Percentiles rank a stretch among this genome's conserved stretches.
phyloP scores from a whole-genome alignment of 2,329 filamentous ascomycete species.

The Colletotrichum spinosum region DNA sequence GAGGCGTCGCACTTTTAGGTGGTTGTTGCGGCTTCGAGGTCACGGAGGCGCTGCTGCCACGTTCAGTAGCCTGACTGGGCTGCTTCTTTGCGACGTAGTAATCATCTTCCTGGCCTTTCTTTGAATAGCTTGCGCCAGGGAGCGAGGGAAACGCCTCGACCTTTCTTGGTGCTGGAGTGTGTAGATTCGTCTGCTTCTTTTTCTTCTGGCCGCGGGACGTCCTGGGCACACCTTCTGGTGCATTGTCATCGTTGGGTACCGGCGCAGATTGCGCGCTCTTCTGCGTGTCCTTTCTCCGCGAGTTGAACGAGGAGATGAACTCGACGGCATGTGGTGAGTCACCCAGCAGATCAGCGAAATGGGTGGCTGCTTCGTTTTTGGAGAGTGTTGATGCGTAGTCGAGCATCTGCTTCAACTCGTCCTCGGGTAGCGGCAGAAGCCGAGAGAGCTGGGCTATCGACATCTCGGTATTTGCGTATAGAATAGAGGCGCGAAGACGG shows the following conservation, averaged over 20 bases:
- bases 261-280: constrained; percentile 44
- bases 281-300: constrained; percentile 60
- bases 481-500: too few relatives aligned
- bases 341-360: constrained; percentile 89
- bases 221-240: constrained; percentile 60
- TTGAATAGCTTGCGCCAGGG: constrained; percentile 77
- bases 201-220: constrained; percentile 59
- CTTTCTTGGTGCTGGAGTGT: constrained; percentile 72
- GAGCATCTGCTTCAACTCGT: constrained; percentile 85
- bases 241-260: constrained; percentile 5
- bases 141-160: constrained; percentile 73
- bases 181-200: constrained; percentile 71
- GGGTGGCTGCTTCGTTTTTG: constrained; percentile 81
- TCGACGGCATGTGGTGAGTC: constrained; percentile 82
- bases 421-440: constrained; percentile 86
- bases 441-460: constrained; percentile 77
- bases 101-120: constrained; percentile 76
- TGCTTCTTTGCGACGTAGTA: constrained; percentile 75
- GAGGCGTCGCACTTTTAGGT: constrained; percentile 37
- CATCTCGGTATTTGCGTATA: constrained; percentile 50
- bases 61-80: constrained; percentile 53
- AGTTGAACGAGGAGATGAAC: constrained; percentile 86
- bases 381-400: constrained; percentile 83
- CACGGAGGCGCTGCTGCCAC: constrained; percentile 51
- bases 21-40: constrained; percentile 47